phyloP scores from a whole-genome alignment of 192 early-diverging fungal species.

The Bifiguratus adelaidae region DNA sequence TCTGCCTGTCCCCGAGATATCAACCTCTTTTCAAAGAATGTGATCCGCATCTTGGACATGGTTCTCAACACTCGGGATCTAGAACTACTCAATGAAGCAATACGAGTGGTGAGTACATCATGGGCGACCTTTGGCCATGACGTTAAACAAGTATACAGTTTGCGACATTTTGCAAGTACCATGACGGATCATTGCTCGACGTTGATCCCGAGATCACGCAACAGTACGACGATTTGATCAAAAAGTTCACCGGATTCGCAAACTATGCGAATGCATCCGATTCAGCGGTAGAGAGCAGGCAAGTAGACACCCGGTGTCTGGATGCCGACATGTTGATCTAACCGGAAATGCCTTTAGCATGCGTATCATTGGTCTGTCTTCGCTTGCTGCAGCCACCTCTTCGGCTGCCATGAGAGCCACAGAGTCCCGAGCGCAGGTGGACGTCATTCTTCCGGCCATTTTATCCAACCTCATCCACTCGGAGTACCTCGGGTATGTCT shows the following conservation, averaged over 20 bases:
- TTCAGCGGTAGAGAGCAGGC: slow-evolving; percentile 12
- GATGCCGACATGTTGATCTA: neutral
- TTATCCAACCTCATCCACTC: too few relatives aligned
- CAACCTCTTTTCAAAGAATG: slow-evolving; percentile 72
- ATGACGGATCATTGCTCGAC: slow-evolving; percentile 57
- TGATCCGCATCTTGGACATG: slow-evolving; percentile 61
- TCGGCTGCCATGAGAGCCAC: slow-evolving; percentile 51
- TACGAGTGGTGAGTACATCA: too few relatives aligned
- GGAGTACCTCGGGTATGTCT: too few relatives aligned
- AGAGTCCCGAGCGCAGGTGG: slow-evolving; percentile 47
- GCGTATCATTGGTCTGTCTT: slow-evolving; percentile 46
- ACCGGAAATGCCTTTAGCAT: slow-evolving; percentile 1
- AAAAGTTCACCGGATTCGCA: slow-evolving; percentile 37
- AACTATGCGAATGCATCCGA: slow-evolving; percentile 11
- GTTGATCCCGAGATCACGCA: slow-evolving; percentile 53
- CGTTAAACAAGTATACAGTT: too few relatives aligned
- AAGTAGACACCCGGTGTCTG: neutral
- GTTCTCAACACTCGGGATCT: slow-evolving; percentile 41
- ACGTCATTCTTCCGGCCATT: slow-evolving; percentile 45
- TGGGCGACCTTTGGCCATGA: too few relatives aligned
- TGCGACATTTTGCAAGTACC: slow-evolving; percentile 53
- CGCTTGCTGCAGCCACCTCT: slow-evolving; percentile 46
- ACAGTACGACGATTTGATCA: slow-evolving; percentile 44
- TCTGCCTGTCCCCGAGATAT: slow-evolving; percentile 59
- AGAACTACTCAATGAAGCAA: too few relatives aligned